Conservation (phyloP, 371 early-diverging fungal genomes). For the Rozella allomycis region DNA sequence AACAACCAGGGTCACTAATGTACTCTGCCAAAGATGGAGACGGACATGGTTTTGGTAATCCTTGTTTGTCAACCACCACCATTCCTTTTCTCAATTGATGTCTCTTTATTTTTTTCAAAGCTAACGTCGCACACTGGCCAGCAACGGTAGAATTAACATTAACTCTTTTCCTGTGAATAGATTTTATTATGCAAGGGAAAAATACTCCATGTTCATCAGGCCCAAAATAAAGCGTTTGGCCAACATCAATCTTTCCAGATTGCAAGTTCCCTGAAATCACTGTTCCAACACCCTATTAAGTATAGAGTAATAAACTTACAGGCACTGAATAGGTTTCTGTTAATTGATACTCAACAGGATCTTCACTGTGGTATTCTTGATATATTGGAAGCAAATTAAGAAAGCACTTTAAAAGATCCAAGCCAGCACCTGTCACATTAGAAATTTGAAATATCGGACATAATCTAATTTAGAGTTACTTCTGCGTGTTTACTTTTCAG, state of each 20-base stretch:
- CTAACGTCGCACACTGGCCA: slow-evolving; percentile 67
- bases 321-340: slow-evolving; percentile 77
- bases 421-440: slow-evolving; percentile 71
- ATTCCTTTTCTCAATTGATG: slow-evolving; percentile 63
- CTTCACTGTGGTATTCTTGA: slow-evolving; percentile 30
- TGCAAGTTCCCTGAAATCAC: slow-evolving; percentile 47
- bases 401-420: slow-evolving; percentile 56
- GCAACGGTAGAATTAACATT: slow-evolving; percentile 39
- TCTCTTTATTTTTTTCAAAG: slow-evolving; percentile 57
- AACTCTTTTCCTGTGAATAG: slow-evolving; percentile 69
- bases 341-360: slow-evolving; percentile 54
- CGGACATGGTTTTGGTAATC: slow-evolving; percentile 16
- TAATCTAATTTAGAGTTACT: slow-evolving; percentile 35
- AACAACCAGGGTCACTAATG: no score
- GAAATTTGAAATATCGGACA: slow-evolving; percentile 84
- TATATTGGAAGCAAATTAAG: slow-evolving; percentile 53
- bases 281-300: slow-evolving; percentile 42
- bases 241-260: slow-evolving; percentile 45
- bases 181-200: slow-evolving; percentile 45
- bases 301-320: slow-evolving; percentile 1
- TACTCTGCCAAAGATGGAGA: slow-evolving; percentile 9
- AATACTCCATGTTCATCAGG: slow-evolving; percentile 65
- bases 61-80: slow-evolving; percentile 38
- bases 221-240: slow-evolving; percentile 60
- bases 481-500: slow-evolving; percentile 40